These are phyloP conservation scores for Calamus simplicifolius DNA, from an alignment of 176 grass and related monocot species.

Conservation along the genomic window DNA sequence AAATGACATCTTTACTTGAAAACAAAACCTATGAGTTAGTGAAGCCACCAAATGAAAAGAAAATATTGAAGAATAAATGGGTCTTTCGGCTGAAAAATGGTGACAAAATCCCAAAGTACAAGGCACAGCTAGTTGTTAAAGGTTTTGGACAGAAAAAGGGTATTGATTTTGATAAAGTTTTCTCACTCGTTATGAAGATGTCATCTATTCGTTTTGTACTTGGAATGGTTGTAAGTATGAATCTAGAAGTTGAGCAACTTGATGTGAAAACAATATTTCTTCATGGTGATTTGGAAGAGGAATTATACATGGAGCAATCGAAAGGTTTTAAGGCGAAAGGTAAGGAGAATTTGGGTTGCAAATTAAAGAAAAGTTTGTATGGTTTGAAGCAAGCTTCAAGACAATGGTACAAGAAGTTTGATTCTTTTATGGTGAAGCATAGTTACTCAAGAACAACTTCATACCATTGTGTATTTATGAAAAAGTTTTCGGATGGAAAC, in stretches of 20 bases:
- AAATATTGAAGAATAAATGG: neutral
- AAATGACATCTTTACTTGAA: neutral
- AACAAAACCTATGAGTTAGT: constrained; percentile 8
- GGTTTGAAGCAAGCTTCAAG: no score
- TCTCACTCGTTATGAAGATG: constrained; percentile 5
- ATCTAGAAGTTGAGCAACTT: constrained; percentile 8
- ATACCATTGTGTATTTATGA: no score
- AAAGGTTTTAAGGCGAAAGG: neutral
- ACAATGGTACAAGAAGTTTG: no score
- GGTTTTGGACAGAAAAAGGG: constrained; percentile 2
- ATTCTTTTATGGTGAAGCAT: no score
- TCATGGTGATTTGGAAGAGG: constrained; percentile 5
- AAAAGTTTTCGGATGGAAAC: no score
- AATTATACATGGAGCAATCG: constrained; percentile 2
- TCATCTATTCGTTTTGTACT: constrained; percentile 10
- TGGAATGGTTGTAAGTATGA: neutral
- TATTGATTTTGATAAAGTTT: constrained; percentile 12
- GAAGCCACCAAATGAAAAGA: neutral
- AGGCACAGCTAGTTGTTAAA: neutral
- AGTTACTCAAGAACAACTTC: no score
- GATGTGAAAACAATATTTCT: constrained; percentile 17
- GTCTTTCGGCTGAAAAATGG: constrained; percentile 3
- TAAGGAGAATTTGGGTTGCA: no score
- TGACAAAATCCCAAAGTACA: neutral
- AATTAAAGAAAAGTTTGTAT: no score